Evolutionary conservation across 2,329 filamentous ascomycete species (phyloP).

Genomic region (Pestalotiopsis fici): DNA sequence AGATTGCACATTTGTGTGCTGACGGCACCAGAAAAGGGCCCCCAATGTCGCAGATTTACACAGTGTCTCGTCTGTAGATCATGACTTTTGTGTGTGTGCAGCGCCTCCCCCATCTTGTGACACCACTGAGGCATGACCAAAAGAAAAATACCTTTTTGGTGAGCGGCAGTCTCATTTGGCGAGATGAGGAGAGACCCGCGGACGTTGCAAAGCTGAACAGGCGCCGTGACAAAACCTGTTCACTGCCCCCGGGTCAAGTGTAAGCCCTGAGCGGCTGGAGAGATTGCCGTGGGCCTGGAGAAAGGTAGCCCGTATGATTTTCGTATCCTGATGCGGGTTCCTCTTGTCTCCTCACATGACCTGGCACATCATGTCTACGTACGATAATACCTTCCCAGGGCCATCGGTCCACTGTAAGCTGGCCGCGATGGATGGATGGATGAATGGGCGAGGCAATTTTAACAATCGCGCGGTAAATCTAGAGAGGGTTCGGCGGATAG

Average conservation of each 20-base stretch:
- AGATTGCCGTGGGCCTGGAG: conserved; percentile 9
- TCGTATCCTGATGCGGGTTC: conserved; percentile 15
- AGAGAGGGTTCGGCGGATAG: conserved; percentile 1
- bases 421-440: not conserved
- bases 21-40: not conserved
- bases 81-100: not conserved
- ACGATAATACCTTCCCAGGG: not conserved
- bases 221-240: not conserved
- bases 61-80: not conserved
- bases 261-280: conserved; percentile 15
- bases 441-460: not conserved
- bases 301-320: conserved; percentile 18
- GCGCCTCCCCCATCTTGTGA: conserved; percentile 5
- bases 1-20: not conserved
- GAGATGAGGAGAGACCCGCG: conserved; percentile 1
- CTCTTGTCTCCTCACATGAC: conserved; percentile 4
- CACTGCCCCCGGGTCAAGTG: not conserved
- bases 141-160: not conserved
- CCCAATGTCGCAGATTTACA: not conserved
- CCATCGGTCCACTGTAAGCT: not conserved
- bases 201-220: not conserved
- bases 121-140: conserved; percentile 2
- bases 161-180: conserved; percentile 1
- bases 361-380: not conserved
- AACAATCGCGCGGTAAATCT: conserved; percentile 1